Percentiles rank a stretch among this genome's conserved stretches.
Conservation (phyloP, 1,284 basidiomycete genomes). For the Leccinum fallax region DNA sequence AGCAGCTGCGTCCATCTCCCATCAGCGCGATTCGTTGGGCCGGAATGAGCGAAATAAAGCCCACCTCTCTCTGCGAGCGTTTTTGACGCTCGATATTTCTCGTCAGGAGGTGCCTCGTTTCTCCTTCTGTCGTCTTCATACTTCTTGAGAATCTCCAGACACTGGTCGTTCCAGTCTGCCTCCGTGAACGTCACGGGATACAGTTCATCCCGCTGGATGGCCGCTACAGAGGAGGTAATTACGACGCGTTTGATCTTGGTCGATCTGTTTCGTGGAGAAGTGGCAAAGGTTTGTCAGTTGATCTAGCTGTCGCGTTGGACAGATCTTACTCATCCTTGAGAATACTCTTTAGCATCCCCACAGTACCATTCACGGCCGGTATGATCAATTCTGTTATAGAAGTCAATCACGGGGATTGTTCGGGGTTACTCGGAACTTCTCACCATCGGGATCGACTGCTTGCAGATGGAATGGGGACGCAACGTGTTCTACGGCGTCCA, state of each 20-base stretch:
- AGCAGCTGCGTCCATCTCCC: slow-evolving; percentile 36
- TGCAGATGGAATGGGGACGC: slow-evolving; percentile 49
- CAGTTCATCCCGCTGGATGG: slow-evolving; percentile 42
- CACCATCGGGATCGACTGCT: slow-evolving; percentile 43
- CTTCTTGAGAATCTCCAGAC: slow-evolving; percentile 53
- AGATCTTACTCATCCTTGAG: slow-evolving; percentile 51
- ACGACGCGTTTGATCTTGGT: slow-evolving; percentile 63
- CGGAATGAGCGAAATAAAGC: neutral
- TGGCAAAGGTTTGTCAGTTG: neutral
- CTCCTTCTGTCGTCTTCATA: slow-evolving; percentile 52
- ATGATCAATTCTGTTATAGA: slow-evolving; percentile 48
- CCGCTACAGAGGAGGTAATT: slow-evolving; percentile 59
- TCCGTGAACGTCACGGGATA: slow-evolving; percentile 41
- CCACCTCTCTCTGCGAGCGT: slow-evolving; percentile 67
- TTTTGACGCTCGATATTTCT: slow-evolving; percentile 65
- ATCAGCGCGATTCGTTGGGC: neutral
- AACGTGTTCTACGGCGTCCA: slow-evolving; percentile 59
- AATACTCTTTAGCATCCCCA: slow-evolving; percentile 56
- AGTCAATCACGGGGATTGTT: neutral
- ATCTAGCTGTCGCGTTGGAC: neutral
- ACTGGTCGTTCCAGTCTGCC: slow-evolving; percentile 67
- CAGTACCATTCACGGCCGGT: slow-evolving; percentile 67
- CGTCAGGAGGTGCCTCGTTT: slow-evolving; percentile 41
- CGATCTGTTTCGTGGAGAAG: slow-evolving; percentile 23
- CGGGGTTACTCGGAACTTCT: neutral